Evolutionary conservation across 1,284 basidiomycete genomes (phyloP), one percentile per base, ranked within the genome.

Genomic region (Trichosporon asahii): DNA sequence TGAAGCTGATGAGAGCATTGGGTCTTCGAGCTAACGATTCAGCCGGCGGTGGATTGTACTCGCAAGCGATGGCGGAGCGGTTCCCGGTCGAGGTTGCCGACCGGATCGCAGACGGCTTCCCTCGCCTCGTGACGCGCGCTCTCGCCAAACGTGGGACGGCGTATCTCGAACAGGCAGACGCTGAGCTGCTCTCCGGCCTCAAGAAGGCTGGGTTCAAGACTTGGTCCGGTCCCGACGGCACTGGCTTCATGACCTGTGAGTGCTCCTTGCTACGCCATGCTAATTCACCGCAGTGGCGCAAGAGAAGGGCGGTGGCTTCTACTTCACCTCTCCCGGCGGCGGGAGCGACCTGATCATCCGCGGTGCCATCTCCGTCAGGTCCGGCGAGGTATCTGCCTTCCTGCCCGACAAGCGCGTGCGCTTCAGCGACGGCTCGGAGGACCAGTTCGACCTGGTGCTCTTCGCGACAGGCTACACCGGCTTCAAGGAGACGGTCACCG

Each of bases 391-490:
- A 71, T 84, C 86, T 21, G 71, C 72, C 14, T 81, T 80, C 65
- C 75, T 75, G 40, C 29, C 87, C 0, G 85, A 87, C 73, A 86
- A 80, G 7, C 88, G 87, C 0, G 76, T 92, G 11, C 85, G 85
- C 64, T 92, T 92, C 74, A 86, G 87, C 68, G 86, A 92, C 72
- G 90, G 90, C 8, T 87, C 85, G 29, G 86, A 86, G 72, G 78
- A 91, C 33, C 81, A 87, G 11, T 90, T 88, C 14, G 90, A 93
- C 77, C 86, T 90, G 15, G 87, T 92, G 27, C 76, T 92, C 15
- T 88, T 89, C 79, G 88, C 88, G 1, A 90, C 89, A 8, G 89
- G 89, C 85, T 90, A 77, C 69, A 77, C 77, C 21, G 76, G 78
- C 49, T 77, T 78, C 70, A 73, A 74, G 14, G 79, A 81, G 31